These are phyloP conservation scores for Colletotrichum truncatum DNA, from an alignment of 2,329 filamentous ascomycete species.

Conservation along the genomic window DNA sequence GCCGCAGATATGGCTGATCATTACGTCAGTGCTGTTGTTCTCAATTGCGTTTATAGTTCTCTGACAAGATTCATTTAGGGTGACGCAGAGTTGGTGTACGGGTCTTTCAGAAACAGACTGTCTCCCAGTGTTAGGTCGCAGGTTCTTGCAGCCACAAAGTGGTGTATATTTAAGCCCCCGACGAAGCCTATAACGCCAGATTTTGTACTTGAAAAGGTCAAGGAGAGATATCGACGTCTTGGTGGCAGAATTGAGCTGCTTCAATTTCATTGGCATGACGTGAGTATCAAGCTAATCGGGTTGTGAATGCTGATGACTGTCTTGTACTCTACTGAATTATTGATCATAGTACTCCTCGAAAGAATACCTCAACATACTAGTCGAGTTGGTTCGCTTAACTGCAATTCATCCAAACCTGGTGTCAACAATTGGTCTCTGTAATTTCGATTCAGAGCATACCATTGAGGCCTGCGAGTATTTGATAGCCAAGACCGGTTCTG, in stretches of 20 bases:
- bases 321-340: not conserved
- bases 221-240: conserved; percentile 42
- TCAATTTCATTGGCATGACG: conserved; percentile 47
- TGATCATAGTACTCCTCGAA: not conserved
- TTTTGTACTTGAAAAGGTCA: conserved; percentile 39
- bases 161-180: conserved; percentile 42
- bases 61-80: conserved; percentile 33
- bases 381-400: conserved; percentile 4
- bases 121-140: conserved; percentile 28
- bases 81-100: conserved; percentile 45
- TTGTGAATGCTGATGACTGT: not conserved
- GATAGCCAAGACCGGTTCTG: conserved; percentile 8
- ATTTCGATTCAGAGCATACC: conserved; percentile 14
- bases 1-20: conserved; percentile 47
- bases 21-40: conserved; percentile 37
- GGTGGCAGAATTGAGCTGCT: conserved; percentile 43
- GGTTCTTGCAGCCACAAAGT: conserved; percentile 45
- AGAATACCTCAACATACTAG: not conserved
- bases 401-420: not conserved
- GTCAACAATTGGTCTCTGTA: conserved; percentile 10
- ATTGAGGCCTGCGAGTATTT: conserved; percentile 15
- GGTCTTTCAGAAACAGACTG: conserved; percentile 40
- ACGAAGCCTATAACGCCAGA: conserved; percentile 35
- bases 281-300: conserved; percentile 36
- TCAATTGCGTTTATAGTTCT: not conserved